phyloP scores from a whole-genome alignment of 805 yeast species.

The Candida nemodendra region DNA sequence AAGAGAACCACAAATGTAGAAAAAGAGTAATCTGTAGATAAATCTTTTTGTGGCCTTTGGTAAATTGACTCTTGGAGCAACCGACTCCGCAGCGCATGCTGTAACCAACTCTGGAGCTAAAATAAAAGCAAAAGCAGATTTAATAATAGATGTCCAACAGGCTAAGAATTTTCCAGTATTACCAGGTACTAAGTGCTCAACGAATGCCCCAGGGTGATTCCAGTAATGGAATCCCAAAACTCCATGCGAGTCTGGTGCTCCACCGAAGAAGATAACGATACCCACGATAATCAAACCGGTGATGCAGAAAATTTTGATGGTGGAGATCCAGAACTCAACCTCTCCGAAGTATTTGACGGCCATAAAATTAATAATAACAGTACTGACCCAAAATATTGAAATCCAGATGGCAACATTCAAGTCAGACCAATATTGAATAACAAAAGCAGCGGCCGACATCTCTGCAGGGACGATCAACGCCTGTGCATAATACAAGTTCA shows the following conservation, averaged over 20 bases:
- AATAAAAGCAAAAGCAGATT: conserved; percentile 65
- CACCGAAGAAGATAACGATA: conserved; percentile 61
- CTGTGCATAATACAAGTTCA: conserved; percentile 45
- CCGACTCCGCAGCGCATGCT: conserved; percentile 34
- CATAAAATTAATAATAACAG: conserved; percentile 45
- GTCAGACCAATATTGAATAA: conserved; percentile 60
- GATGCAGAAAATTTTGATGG: conserved; percentile 63
- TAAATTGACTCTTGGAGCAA: conserved; percentile 31
- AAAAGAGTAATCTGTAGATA: conserved; percentile 32
- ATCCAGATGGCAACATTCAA: conserved; percentile 62
- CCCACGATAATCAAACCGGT: conserved; percentile 59
- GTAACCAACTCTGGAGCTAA: conserved; percentile 34
- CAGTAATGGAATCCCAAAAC: conserved; percentile 46
- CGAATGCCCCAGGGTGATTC: conserved; percentile 44
- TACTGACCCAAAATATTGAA: conserved; percentile 48
- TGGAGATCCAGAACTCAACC: conserved; percentile 65
- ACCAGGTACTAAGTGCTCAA: conserved; percentile 49
- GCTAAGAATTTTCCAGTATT: conserved; percentile 63
- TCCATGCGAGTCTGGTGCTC: conserved; percentile 51
- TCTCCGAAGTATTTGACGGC: conserved; percentile 54
- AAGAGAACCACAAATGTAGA: conserved; percentile 34
- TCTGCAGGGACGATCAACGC: conserved; percentile 58
- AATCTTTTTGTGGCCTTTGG: conserved; percentile 35
- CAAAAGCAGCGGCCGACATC: conserved; percentile 63
- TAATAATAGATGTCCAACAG: conserved; percentile 59